These are phyloP conservation scores for Sideroxylon spinosum DNA, from an alignment of 179 eudicot genomes.

Conservation along the genomic window DNA sequence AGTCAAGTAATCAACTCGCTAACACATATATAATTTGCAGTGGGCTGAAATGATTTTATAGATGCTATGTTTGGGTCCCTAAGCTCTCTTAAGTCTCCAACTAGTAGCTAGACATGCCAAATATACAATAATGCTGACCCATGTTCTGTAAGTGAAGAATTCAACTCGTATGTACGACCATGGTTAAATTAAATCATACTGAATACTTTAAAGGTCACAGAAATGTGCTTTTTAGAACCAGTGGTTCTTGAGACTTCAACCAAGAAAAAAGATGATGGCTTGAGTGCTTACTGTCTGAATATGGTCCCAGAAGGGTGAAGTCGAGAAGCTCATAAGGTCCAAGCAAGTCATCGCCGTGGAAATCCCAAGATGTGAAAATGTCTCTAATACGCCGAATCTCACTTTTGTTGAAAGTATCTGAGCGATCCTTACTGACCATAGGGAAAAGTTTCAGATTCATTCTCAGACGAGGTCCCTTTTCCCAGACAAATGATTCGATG, in stretches of 20 bases:
- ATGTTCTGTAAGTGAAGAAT: neutral
- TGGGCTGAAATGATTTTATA: neutral
- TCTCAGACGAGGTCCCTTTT: slow-evolving; percentile 66
- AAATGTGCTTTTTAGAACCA: neutral
- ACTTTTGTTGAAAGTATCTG: slow-evolving; percentile 39
- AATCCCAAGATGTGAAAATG: slow-evolving; percentile 53
- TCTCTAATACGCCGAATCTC: slow-evolving; percentile 46
- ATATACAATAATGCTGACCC: slow-evolving; percentile 2
- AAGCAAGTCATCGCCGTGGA: slow-evolving; percentile 50
- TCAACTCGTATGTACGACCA: neutral
- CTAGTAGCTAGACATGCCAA: neutral
- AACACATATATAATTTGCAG: neutral
- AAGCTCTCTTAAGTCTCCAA: neutral
- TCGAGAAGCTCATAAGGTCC: slow-evolving; percentile 83
- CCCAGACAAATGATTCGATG: slow-evolving; percentile 62
- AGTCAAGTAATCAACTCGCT: neutral
- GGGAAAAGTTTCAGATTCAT: slow-evolving; percentile 75
- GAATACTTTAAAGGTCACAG: neutral
- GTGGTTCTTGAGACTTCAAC: no score
- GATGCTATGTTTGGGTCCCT: neutral
- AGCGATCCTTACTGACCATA: slow-evolving; percentile 18
- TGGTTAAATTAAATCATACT: neutral
- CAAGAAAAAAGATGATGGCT: neutral
- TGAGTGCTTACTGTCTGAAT: slow-evolving; percentile 40
- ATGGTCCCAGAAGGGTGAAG: slow-evolving; percentile 71